These are phyloP conservation scores for Onygenales sp. DNA, from an alignment of 2,329 filamentous ascomycete species.

Conservation along the genomic window DNA sequence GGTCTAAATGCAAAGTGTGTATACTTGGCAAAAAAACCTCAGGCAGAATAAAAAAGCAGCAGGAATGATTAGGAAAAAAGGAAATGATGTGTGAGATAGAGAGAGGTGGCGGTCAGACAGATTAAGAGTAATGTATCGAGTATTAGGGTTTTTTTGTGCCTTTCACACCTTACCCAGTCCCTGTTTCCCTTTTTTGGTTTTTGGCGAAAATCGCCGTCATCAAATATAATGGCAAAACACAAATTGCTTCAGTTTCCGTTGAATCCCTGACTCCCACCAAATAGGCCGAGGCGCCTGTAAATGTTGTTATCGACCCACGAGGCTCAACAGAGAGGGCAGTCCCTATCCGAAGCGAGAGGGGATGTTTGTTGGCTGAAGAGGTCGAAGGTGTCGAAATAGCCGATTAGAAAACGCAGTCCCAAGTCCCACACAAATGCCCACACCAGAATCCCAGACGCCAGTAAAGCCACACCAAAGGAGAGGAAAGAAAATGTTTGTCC, in stretches of 20 bases:
- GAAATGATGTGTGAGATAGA: slow-evolving; percentile 14
- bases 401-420: neutral
- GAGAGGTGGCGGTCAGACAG: slow-evolving; percentile 4
- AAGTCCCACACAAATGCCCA: neutral
- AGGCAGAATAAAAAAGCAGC: slow-evolving; percentile 1
- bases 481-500: slow-evolving; percentile 3
- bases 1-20: neutral
- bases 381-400: neutral
- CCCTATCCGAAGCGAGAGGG: too few species aligned
- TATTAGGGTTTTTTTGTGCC: neutral
- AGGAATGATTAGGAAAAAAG: slow-evolving; percentile 18
- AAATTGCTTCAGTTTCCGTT: neutral
- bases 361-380: neutral
- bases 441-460: neutral
- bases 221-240: neutral
- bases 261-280: neutral
- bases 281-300: neutral
- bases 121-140: neutral
- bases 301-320: neutral
- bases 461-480: neutral
- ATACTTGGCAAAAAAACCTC: slow-evolving; percentile 7
- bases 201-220: neutral
- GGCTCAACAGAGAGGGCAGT: neutral
- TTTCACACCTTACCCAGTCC: neutral
- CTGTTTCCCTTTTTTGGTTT: neutral